Evolutionary conservation across 495 filamentous ascomycete species (phyloP), one percentile per base, ranked within the genome.

Genomic region (Penicillium bovifimosum): DNA sequence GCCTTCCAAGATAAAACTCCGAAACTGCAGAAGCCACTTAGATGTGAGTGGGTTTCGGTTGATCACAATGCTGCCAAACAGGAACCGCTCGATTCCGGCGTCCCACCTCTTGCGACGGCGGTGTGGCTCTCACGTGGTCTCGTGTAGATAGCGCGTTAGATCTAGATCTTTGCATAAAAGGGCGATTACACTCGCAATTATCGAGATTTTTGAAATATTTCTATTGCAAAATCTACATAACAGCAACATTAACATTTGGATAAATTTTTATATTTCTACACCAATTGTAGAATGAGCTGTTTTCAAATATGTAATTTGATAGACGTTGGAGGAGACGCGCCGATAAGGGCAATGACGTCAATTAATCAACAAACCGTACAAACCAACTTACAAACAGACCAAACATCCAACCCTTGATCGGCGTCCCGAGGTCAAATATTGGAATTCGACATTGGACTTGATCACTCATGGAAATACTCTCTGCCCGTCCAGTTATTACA

Each of bases 41-140:
- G 43, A 60, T 50, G 48, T 42, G 48, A 56, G 59, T 63, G 61
- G 54, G 62, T 45, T 57, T 62, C 60, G 59, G 60, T 52, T 59
- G 62, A 65, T 47, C 51, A 52, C 32, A 56, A 53, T 44, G 51
- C 31, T 54, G 60, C 53, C 52, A 56, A 61, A 60, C 56, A 41
- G 53, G 59, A 58, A 65, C 62, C 62, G 60, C 62, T 63, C 48
- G 33, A 58, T 58, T 58, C 62, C 56, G 57, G 29, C 33, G 46
- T 48, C 46, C 46, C 46, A 48, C 46, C 46, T 48, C 45, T 48
- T 14, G 46, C 44, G 51, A 42, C 45, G 49, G 61, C 59, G 61
- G 61, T 64, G 53, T 60, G 47, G 52, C 36, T 58, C 54, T 65
- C 62, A 65, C 62, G 62, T 65, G 62, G 50, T 40, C 26, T 48